Evolutionary conservation across 140 eudicot genomes (phyloP), one percentile per base, ranked within the genome.

Genomic region (Erigeron philadelphicus): DNA sequence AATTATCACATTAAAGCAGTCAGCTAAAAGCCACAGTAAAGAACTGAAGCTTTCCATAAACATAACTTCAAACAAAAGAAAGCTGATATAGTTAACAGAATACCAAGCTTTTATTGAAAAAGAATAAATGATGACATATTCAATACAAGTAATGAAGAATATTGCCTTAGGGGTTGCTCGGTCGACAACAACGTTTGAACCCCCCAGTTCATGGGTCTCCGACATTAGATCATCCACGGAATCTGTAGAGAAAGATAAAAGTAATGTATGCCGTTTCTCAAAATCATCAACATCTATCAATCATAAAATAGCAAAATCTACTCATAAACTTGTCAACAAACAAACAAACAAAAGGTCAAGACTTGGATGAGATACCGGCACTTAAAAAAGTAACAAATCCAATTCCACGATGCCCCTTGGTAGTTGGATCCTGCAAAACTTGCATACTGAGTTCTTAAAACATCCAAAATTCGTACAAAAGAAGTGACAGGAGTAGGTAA

Each of bases 321-420:
- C 16, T 50, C 16, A 2, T 17, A 13, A 12, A 50, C 57, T 50
- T 7, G 57, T 50, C 57, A 31, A 60, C 11, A 60, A 60, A 35
- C 8, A 21, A 21, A 21, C 25, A 21, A 21, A 21, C 65, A 35
- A 35, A 50, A 12, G 57, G 9, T 44, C 10, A 31, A 76, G 59
- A 19, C n/a, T 54, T n/a, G 5, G 61, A 58, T 3, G 47, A 46
- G 42, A 69, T 73, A 87, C 93, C 96, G 70, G 96, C 71, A 82
- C 72, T 87, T 41, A 87, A 87, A 63, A 93, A 93, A 58, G 99
- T 93, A 76, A 93, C 85, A 72, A 93, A 93, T 16, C 99, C 99
- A 78, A 93, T 93, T 82, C 99, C 99, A 74, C 99, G 97, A 76
- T 93, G 99, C 19, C 90, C 95, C 83, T 89, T 89, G 78, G 90